A percentile compares a stretch with the other conserved stretches of the same genome.
Evolutionary conservation across 164 flowering plant genomes (phyloP).

Genomic region (Buxus sempervirens): DNA sequence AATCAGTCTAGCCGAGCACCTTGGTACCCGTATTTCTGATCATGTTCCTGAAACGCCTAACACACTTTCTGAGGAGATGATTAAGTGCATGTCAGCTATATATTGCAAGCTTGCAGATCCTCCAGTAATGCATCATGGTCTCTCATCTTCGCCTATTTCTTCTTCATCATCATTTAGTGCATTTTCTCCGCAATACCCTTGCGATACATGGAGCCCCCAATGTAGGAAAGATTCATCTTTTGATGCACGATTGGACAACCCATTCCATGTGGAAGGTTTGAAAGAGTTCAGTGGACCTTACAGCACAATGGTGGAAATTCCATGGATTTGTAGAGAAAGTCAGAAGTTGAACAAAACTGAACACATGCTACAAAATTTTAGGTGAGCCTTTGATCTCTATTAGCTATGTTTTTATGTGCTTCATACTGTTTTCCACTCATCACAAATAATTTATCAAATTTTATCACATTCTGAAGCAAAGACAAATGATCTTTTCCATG

Average conservation of each 20-base stretch:
- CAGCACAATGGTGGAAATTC: conserved; percentile 89
- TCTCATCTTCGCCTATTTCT: conserved; percentile 77
- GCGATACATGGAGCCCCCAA: conserved; percentile 81
- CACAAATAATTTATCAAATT: neutral
- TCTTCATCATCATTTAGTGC: conserved; percentile 64
- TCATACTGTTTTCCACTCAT: neutral
- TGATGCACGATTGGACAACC: conserved; percentile 71
- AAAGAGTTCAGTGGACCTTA: conserved; percentile 91
- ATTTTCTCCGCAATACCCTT: conserved; percentile 72
- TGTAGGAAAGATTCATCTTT: conserved; percentile 66
- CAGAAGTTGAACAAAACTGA: conserved; percentile 62
- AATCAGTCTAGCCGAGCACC: conserved; percentile 65
- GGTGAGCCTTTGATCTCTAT: conserved; percentile 30
- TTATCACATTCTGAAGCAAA: neutral
- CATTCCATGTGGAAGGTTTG: conserved; percentile 71
- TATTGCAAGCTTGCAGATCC: conserved; percentile 81
- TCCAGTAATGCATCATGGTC: conserved; percentile 42
- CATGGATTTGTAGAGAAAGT: conserved; percentile 59
- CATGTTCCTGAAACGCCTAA: conserved; percentile 62
- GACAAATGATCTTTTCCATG: neutral
- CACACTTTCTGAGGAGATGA: conserved; percentile 76
- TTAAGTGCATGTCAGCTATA: conserved; percentile 69
- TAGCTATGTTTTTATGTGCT: neutral
- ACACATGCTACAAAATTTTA: conserved; percentile 61
- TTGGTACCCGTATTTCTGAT: conserved; percentile 45